phyloP scores from a whole-genome alignment of 2,329 filamentous ascomycete species.

The Fusarium sp. region DNA sequence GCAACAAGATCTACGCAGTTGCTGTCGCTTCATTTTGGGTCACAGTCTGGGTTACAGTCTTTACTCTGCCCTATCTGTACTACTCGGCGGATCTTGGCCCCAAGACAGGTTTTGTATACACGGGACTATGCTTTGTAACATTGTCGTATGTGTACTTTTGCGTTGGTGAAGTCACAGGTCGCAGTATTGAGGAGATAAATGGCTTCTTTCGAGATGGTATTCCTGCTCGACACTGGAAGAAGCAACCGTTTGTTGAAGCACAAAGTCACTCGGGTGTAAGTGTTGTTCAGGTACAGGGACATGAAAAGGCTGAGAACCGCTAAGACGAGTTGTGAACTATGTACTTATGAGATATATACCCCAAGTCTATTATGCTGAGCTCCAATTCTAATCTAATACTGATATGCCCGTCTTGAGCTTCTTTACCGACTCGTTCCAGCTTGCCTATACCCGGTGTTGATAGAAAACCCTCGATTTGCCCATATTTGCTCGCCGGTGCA shows the following conservation, averaged over 20 bases:
- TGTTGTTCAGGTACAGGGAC: conserved; percentile 3
- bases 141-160: conserved; percentile 53
- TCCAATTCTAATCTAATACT: not conserved
- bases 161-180: conserved; percentile 47
- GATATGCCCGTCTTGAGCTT: not conserved
- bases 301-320: not conserved
- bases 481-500: not conserved
- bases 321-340: not conserved
- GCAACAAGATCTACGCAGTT: conserved; percentile 47
- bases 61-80: conserved; percentile 56
- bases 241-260: conserved; percentile 34
- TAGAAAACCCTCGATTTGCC: not conserved
- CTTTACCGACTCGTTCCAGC: not conserved
- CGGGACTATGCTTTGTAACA: conserved; percentile 49
- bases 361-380: not conserved
- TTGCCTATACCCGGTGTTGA: not conserved
- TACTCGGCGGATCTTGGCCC: conserved; percentile 53
- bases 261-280: not conserved
- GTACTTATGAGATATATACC: conserved; percentile 7
- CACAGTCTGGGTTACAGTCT: conserved; percentile 55
- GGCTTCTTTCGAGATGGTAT: conserved; percentile 45
- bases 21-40: conserved; percentile 58
- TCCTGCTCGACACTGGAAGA: conserved; percentile 44
- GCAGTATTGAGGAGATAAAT: conserved; percentile 47
- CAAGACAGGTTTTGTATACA: conserved; percentile 54